Evolutionary conservation across 495 filamentous ascomycete species (phyloP).

Genomic region (Friedmanniomyces simplex): DNA sequence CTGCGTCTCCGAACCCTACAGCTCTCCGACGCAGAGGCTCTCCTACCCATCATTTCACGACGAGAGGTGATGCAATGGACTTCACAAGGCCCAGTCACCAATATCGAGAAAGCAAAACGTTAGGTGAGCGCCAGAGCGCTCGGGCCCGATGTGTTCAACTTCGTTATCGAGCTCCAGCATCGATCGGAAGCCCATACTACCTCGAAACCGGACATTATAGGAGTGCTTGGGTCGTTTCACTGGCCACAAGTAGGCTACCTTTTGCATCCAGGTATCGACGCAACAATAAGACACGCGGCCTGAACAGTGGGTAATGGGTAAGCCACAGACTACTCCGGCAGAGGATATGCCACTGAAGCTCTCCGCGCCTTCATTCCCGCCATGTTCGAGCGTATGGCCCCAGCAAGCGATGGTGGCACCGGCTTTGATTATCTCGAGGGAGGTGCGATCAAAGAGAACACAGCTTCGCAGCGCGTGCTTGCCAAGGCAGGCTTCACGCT

Average conservation of each 20-base stretch:
- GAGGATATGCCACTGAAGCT: constrained; percentile 23
- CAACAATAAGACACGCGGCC: background rate
- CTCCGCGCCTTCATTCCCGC: constrained; percentile 11
- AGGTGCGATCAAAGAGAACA: constrained; percentile 5
- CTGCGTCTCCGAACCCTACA: constrained; percentile 4
- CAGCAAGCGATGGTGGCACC: background rate
- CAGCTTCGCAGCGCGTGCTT: constrained; percentile 6
- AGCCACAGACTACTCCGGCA: constrained; percentile 10
- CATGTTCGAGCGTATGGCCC: constrained; percentile 19
- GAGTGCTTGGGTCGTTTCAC: constrained; percentile 9
- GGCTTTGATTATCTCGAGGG: constrained; percentile 16
- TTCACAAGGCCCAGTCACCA: background rate
- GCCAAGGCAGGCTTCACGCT: constrained; percentile 17
- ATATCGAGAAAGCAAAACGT: background rate
- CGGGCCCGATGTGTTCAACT: constrained; percentile 14
- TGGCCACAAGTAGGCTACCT: constrained; percentile 14
- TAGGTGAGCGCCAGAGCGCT: constrained; percentile 8
- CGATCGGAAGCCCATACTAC: background rate
- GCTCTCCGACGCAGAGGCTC: constrained; percentile 7
- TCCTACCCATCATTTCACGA: constrained; percentile 1
- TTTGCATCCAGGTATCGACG: constrained; percentile 10
- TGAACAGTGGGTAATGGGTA: background rate
- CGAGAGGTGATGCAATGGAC: constrained; percentile 13
- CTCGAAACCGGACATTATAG: constrained; percentile 1
- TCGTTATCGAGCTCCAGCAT: background rate